Conservation (phyloP, 768 basidiomycete species). For the Pilatotrama ljubarskyi region DNA sequence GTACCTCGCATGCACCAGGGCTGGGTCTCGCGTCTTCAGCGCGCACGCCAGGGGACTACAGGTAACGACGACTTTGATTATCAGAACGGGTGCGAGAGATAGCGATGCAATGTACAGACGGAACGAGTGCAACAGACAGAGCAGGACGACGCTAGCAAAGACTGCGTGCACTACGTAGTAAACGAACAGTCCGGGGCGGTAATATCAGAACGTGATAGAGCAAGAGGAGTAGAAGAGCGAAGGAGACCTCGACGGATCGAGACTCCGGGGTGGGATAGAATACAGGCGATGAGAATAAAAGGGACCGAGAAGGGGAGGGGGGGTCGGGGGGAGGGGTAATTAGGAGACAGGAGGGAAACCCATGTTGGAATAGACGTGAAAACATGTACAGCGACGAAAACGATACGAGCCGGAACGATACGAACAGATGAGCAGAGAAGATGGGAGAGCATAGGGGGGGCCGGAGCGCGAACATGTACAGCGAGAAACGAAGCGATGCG, state of each 20-base stretch:
- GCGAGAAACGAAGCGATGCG: neutral
- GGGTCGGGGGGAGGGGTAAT: neutral
- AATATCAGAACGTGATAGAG: too few species aligned
- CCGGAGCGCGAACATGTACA: neutral
- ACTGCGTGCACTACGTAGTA: neutral
- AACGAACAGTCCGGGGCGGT: neutral
- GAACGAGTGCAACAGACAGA: neutral
- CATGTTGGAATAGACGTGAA: neutral
- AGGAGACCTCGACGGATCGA: neutral
- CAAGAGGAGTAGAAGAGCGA: neutral
- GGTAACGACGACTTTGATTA: neutral
- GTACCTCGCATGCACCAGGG: neutral
- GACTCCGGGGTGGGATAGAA: neutral
- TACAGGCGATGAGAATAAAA: neutral
- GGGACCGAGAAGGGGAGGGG: neutral
- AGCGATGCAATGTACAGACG: slow-evolving; percentile 3
- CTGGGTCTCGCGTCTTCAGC: neutral
- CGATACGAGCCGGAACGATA: neutral
- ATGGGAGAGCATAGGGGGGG: slow-evolving; percentile 7
- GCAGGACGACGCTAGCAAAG: slow-evolving; percentile 10
- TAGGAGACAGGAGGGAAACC: neutral
- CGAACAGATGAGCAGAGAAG: neutral
- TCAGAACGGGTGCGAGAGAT: neutral
- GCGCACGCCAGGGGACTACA: slow-evolving; percentile 4
- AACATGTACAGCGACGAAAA: slow-evolving; percentile 9